phyloP scores from a whole-genome alignment of 2,329 filamentous ascomycete species.

The Cladosporium sp. region DNA sequence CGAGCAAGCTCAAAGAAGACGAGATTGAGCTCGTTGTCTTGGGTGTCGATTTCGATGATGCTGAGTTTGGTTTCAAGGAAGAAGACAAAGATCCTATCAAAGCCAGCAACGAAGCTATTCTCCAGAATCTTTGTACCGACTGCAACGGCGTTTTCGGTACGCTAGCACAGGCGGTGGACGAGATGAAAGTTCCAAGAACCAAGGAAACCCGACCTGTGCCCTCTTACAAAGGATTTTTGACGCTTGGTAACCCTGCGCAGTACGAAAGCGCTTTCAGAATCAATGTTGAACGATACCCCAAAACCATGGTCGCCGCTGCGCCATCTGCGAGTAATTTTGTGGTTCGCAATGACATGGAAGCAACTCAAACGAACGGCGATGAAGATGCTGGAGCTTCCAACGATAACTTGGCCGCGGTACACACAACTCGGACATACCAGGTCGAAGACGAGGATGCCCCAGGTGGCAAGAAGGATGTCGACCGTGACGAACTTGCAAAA shows the following conservation, averaged over 20 bases:
- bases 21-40: conserved; percentile 75
- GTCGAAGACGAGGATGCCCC: conserved; percentile 70
- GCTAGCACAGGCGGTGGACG: conserved; percentile 76
- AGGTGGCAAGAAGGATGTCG: conserved; percentile 77
- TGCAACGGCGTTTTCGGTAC: conserved; percentile 72
- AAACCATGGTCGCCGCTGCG: conserved; percentile 71
- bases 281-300: conserved; percentile 85
- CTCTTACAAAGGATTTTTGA: conserved; percentile 74
- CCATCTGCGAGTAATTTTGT: conserved; percentile 76
- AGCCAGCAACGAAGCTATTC: conserved; percentile 65
- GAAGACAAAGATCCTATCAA: conserved; percentile 74
- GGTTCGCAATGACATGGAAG: conserved; percentile 47
- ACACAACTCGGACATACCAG: conserved; percentile 73
- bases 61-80: conserved; percentile 86
- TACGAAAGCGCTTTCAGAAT: conserved; percentile 65
- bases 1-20: conserved; percentile 67
- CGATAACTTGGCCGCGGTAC: conserved; percentile 62
- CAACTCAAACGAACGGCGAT: conserved; percentile 44
- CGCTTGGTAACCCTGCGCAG: background rate
- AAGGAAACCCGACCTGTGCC: conserved; percentile 73
- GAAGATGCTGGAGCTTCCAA: conserved; percentile 30
- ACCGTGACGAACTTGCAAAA: conserved; percentile 79
- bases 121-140: conserved; percentile 62
- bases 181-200: conserved; percentile 70
- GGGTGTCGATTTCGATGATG: conserved; percentile 89